Evolutionary conservation across 805 yeast species (phyloP), one percentile per base, ranked within the genome.

Genomic region (Osmozyma mogii): DNA sequence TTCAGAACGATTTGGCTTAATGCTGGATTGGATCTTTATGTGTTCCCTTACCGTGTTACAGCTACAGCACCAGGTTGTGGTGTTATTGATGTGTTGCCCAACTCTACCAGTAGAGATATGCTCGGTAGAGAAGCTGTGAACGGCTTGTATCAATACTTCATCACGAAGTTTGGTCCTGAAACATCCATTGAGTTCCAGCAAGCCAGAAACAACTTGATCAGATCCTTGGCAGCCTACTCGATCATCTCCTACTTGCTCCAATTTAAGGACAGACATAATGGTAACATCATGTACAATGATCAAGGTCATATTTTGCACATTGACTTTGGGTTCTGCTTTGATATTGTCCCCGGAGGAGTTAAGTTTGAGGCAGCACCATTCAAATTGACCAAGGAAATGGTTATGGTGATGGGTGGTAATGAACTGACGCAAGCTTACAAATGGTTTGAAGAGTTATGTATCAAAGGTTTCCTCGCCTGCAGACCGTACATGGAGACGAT

Each of bases 61-160:
- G 98, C 99, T 1, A 92, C 99, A 7, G 96, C 95, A 3, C 97
- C 98, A 1, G 98, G 99, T 0, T 88, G 97, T 63, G 99, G 99
- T 57, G 94, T 92, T 25, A 92, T 92, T 61, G 99, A 94, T 53
- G 98, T 94, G 18, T 68, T 92, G 41, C 98, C 98, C 19, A 84
- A 89, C 51, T 81, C 96, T 5, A 79, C 85, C 16, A 85, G 96
- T 24, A 76, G 99, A 60, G 99, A 92, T 58, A 89, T 92, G 97
- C 69, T 92, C 30, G 99, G 99, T 24, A 75, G 99, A 49, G 99
- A 92, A 51, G 98, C 98, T 1, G 98, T 92, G 16, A 92, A 92
- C 56, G 98, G 97, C 2, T 65, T 92, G 32, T 87, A 84, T 50
- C 96, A 89, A 49, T 92, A 89, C 58, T 92, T 80, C 58, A 75